These are phyloP conservation scores for Symbiodinium natans DNA, from an alignment of 73 alveolate genomes.

Conservation along the genomic window DNA sequence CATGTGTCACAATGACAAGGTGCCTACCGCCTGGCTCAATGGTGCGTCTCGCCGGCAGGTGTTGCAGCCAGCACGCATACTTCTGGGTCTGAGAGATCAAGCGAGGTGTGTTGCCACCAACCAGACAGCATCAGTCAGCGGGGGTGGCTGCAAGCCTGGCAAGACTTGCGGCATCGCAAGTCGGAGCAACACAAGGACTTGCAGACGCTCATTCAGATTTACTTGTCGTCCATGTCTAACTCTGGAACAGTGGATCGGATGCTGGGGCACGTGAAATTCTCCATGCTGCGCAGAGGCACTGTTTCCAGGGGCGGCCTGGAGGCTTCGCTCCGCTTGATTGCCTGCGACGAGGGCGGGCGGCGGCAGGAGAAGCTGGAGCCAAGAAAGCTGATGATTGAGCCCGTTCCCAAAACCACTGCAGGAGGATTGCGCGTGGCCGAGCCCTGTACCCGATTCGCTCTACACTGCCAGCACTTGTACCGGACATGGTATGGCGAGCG, in stretches of 20 bases:
- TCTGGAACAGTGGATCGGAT: slow-evolving; percentile 5
- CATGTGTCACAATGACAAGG: no score
- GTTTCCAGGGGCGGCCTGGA: background rate
- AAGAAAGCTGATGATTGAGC: background rate
- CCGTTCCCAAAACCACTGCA: background rate
- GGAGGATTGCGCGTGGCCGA: background rate
- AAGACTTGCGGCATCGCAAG: background rate
- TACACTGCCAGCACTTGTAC: background rate
- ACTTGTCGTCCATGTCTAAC: background rate
- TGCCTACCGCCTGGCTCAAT: background rate
- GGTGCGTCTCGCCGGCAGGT: background rate
- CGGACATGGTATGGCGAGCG: background rate
- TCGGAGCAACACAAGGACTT: background rate
- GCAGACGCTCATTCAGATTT: background rate
- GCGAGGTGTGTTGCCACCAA: background rate
- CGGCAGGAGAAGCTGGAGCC: background rate
- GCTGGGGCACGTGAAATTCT: background rate
- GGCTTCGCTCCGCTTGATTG: background rate
- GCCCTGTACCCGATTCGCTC: background rate
- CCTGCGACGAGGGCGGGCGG: background rate
- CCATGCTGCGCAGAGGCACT: background rate
- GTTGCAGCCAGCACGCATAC: background rate
- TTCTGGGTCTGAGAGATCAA: background rate
- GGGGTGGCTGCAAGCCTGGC: slow-evolving; percentile 9
- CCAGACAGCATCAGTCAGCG: background rate